These are phyloP conservation scores for Diaporthe nobilis DNA, from an alignment of 2,329 filamentous ascomycete species.

Conservation along the genomic window DNA sequence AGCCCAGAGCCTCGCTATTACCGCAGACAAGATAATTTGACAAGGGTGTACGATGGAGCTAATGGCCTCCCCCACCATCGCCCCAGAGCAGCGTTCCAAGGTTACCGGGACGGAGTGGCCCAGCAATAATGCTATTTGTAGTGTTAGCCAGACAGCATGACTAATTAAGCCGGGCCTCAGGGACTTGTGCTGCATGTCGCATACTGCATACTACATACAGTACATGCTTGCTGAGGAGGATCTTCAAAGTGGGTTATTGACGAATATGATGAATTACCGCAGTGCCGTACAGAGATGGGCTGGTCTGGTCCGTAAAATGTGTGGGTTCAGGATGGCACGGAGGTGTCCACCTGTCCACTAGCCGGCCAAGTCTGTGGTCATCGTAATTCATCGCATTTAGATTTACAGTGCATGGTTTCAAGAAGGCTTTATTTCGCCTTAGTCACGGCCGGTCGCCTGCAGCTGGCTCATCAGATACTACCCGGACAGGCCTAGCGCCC, in stretches of 20 bases:
- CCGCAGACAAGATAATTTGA: slow-evolving; percentile 21
- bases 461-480: slow-evolving; percentile 20
- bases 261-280: slow-evolving; percentile 33
- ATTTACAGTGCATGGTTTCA: slow-evolving; percentile 32
- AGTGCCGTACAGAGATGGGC: slow-evolving; percentile 6
- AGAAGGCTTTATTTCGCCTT: slow-evolving; percentile 28
- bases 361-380: slow-evolving; percentile 28
- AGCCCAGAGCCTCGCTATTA: slow-evolving; percentile 23
- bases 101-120: background rate
- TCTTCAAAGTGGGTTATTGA: slow-evolving; percentile 27
- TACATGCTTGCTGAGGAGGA: background rate
- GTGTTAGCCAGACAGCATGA: background rate
- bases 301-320: background rate
- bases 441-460: slow-evolving; percentile 13
- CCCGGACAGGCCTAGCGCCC: slow-evolving; percentile 6
- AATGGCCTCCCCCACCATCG: background rate
- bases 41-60: slow-evolving; percentile 21
- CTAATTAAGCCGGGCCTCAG: no score
- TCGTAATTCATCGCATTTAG: slow-evolving; percentile 35
- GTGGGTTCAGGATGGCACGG: background rate
- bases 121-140: background rate
- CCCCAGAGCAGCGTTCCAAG: slow-evolving; percentile 3
- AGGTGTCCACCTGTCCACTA: slow-evolving; percentile 16
- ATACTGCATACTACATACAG: background rate
- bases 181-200: background rate